Evolutionary conservation across 768 basidiomycete genomes (phyloP).

Genomic region (Coprinopsis cinerea): DNA sequence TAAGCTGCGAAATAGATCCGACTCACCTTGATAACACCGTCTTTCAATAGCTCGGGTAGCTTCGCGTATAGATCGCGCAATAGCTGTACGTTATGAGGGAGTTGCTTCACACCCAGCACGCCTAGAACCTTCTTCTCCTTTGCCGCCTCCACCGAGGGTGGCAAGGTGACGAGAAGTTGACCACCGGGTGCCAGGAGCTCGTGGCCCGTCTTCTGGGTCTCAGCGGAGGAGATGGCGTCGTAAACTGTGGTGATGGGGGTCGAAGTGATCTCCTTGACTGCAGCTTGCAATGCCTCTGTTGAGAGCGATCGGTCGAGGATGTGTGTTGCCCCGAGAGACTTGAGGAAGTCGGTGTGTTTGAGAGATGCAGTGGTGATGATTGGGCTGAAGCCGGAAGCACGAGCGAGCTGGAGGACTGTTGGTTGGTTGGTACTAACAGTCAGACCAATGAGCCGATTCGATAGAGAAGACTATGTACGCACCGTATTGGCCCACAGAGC

Average conservation of each 20-base stretch:
- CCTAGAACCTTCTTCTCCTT: constrained; percentile 10
- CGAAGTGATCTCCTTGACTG: constrained; percentile 18
- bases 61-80: constrained; percentile 18
- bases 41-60: constrained; percentile 24
- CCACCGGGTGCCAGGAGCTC: constrained; percentile 29
- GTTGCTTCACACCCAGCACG: constrained; percentile 19
- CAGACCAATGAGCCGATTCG: too few relatives aligned
- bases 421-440: neutral
- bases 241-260: constrained; percentile 19
- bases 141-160: constrained; percentile 17
- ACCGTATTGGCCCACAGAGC: constrained; percentile 25
- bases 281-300: neutral
- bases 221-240: constrained; percentile 21
- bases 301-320: constrained; percentile 28
- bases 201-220: constrained; percentile 20
- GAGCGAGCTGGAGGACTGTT: constrained; percentile 32
- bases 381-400: constrained; percentile 31
- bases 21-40: constrained; percentile 29
- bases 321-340: constrained; percentile 35
- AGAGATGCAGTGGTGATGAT: constrained; percentile 34
- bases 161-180: constrained; percentile 28
- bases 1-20: too few relatives aligned
- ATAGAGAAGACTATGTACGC: neutral
- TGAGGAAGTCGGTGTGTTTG: constrained; percentile 24
- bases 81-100: constrained; percentile 16